Evolutionary conservation across 2,329 filamentous ascomycete genomes (phyloP).

Genomic region (Gnomoniopsis smithogilvyi): DNA sequence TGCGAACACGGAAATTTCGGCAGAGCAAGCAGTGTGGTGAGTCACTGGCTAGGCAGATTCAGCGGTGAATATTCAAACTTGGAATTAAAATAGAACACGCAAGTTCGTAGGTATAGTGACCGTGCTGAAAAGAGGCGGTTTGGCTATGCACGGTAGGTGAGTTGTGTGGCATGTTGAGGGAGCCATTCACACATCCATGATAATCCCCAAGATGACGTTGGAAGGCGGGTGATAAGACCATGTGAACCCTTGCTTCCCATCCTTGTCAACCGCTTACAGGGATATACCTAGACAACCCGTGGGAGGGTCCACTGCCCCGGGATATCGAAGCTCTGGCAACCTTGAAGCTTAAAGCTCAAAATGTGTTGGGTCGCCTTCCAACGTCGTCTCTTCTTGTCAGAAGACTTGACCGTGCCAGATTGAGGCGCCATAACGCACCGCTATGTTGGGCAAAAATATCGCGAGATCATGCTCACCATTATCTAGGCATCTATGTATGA

Average conservation of each 20-base stretch:
- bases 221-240: background rate
- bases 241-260: background rate
- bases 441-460: constrained; percentile 26
- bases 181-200: background rate
- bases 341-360: background rate
- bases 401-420: background rate
- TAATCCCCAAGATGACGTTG: background rate
- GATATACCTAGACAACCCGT: background rate
- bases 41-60: constrained; percentile 10
- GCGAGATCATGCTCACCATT: constrained; percentile 18
- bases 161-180: background rate
- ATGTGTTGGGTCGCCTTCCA: background rate
- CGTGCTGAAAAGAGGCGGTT: background rate
- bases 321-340: background rate
- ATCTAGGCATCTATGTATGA: background rate
- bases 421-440: constrained; percentile 7
- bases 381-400: background rate
- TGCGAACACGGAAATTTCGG: background rate
- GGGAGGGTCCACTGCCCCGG: too few relatives aligned
- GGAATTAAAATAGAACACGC: background rate
- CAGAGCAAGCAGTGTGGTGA: constrained; percentile 4
- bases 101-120: background rate
- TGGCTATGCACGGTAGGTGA: background rate
- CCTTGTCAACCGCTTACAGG: background rate
- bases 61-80: background rate